Evolutionary conservation across 257 asterid genomes (phyloP).

Genomic region (Verbena officinalis): DNA sequence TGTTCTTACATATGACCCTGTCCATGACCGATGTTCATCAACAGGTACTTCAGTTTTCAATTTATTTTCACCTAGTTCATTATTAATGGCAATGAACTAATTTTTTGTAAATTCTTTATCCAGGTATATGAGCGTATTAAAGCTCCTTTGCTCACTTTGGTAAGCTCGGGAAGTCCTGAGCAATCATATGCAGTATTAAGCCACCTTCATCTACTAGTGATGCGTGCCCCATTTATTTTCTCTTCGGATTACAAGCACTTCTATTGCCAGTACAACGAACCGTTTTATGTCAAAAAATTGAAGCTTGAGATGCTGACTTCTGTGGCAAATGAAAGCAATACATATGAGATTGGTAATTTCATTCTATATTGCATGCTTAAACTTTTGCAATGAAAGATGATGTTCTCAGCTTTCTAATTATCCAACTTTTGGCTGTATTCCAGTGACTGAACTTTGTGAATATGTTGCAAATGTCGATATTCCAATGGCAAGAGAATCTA

Average conservation of each 20-base stretch:
- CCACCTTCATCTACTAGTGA: slow-evolving; percentile 95
- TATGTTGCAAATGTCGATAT: slow-evolving; percentile 98
- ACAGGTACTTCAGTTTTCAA: slow-evolving; percentile 59
- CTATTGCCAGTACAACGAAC: slow-evolving; percentile 97
- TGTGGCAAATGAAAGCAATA: slow-evolving; percentile 97
- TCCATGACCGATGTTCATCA: slow-evolving; percentile 99
- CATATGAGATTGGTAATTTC: slow-evolving; percentile 88
- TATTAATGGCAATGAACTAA: slow-evolving; percentile 13
- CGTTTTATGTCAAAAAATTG: slow-evolving; percentile 95
- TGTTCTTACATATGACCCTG: slow-evolving; percentile 89
- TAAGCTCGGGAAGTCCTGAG: slow-evolving; percentile 99
- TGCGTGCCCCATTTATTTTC: slow-evolving; percentile 97
- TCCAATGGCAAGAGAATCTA: slow-evolving; percentile 98
- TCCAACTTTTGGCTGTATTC: slow-evolving; percentile 34
- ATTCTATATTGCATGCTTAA: slow-evolving; percentile 21
- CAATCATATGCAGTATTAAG: slow-evolving; percentile 93
- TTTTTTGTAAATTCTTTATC: slow-evolving; percentile 22
- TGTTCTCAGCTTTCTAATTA: slow-evolving; percentile 19
- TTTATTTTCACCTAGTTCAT: slow-evolving; percentile 18
- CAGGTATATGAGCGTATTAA: slow-evolving; percentile 98
- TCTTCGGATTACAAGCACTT: slow-evolving; percentile 97
- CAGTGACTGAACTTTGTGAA: slow-evolving; percentile 99
- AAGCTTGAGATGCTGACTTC: slow-evolving; percentile 99
- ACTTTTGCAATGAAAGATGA: slow-evolving; percentile 24
- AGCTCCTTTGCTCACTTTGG: slow-evolving; percentile 98